Conservation (phyloP, 495 filamentous ascomycete genomes). For the Podospora fimiseda region DNA sequence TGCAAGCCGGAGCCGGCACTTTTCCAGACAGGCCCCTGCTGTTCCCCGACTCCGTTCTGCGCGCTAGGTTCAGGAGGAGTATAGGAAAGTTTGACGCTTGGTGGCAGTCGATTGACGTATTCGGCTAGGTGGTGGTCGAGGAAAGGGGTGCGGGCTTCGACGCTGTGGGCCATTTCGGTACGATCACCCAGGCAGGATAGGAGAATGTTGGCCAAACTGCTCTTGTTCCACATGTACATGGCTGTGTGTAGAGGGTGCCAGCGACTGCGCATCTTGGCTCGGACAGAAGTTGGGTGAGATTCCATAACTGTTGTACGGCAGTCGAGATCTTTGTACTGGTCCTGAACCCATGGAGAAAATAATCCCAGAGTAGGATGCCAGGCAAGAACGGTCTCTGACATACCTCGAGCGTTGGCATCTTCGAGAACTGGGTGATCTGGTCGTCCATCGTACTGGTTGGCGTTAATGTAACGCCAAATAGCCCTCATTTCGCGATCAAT, state of each 20-base stretch:
- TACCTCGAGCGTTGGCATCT: background rate
- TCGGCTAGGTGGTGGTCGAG: constrained; percentile 47
- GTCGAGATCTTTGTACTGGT: background rate
- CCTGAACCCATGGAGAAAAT: constrained; percentile 11
- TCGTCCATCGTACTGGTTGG: background rate
- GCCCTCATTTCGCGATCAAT: background rate
- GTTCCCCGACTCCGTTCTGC: background rate
- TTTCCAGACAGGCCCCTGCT: background rate
- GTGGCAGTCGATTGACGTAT: constrained; percentile 42
- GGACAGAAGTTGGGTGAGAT: constrained; percentile 4
- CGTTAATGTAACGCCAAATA: background rate
- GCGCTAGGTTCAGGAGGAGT: constrained; percentile 10
- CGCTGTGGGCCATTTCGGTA: constrained; percentile 45
- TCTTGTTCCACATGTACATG: constrained; percentile 38
- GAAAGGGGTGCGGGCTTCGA: constrained; percentile 45
- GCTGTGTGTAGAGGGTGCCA: constrained; percentile 50
- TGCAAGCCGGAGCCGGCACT: background rate
- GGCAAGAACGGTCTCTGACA: background rate
- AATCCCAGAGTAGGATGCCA: background rate
- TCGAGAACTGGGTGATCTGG: background rate
- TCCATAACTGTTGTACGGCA: background rate
- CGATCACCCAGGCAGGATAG: constrained; percentile 44
- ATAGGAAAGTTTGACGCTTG: constrained; percentile 41
- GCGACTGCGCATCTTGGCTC: constrained; percentile 26
- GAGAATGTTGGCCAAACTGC: constrained; percentile 35